Conservation (phyloP, 805 yeast genomes). For the Metschnikowia kofuensis region DNA sequence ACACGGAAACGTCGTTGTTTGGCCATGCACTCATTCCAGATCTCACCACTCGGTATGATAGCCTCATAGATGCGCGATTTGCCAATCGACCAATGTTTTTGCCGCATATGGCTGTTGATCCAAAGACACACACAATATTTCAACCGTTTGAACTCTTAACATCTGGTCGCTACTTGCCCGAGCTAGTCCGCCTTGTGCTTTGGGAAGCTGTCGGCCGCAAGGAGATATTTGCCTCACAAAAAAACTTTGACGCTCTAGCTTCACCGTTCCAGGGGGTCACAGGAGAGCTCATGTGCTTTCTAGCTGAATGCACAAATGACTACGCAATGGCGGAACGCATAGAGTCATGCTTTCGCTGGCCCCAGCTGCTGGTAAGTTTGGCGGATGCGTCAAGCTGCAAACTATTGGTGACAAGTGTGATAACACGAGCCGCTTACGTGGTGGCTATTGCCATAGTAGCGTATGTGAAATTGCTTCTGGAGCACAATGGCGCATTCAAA, state of each 20-base stretch:
- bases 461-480: slow-evolving; percentile 27
- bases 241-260: slow-evolving; percentile 14
- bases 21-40: slow-evolving; percentile 36
- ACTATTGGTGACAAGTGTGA: slow-evolving; percentile 33
- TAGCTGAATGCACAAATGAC: slow-evolving; percentile 30
- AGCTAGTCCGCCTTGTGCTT: slow-evolving; percentile 44
- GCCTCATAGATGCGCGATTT: slow-evolving; percentile 34
- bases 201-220: slow-evolving; percentile 28
- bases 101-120: slow-evolving; percentile 31
- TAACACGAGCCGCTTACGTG: slow-evolving; percentile 44
- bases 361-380: slow-evolving; percentile 14
- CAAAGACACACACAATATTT: slow-evolving; percentile 30
- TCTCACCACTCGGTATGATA: slow-evolving; percentile 39
- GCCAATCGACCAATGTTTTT: slow-evolving; percentile 17
- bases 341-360: slow-evolving; percentile 22
- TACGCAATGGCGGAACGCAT: slow-evolving; percentile 20
- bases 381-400: slow-evolving; percentile 30
- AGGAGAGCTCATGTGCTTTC: slow-evolving; percentile 41
- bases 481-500: slow-evolving; percentile 20
- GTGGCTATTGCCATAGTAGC: slow-evolving; percentile 43
- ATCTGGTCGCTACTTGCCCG: slow-evolving; percentile 57
- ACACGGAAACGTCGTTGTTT: slow-evolving; percentile 57
- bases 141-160: slow-evolving; percentile 58
- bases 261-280: slow-evolving; percentile 30
- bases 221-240: slow-evolving; percentile 26